Evolutionary conservation across 73 alveolate species (phyloP), one percentile per base, ranked within the genome.

Genomic region (Blepharisma stoltei): DNA sequence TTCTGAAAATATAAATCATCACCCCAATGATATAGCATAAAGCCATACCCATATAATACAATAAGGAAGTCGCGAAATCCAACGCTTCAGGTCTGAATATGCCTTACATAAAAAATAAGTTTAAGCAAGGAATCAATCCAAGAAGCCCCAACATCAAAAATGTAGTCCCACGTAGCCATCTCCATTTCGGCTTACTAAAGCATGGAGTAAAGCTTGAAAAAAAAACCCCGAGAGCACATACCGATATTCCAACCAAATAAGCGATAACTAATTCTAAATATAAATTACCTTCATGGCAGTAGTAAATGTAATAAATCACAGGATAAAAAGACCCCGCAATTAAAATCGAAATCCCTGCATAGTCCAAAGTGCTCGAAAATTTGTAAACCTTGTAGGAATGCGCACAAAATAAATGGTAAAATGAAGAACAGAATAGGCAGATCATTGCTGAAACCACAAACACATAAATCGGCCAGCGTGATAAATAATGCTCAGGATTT

Each of bases 261-360:
- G 21, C 65, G 2, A 50, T 14, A 50, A 50, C 21, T 14, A 14
- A 50, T 14, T 50, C 65, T 50, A 50, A 11, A 11, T 50, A 18
- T 14, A 50, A 14, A 11, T 50, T 50, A 50, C 65, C 27, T 14
- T 11, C 27, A 50, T 14, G 21, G 76, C 94, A 90, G 83, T 84
- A 85, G 76, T 86, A 88, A 55, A 78, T 55, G 84, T 92, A 92
- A 54, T 86, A 87, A 65, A 81, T 77, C 46, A 93, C 93, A 23
- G 96, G 97, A 38, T 87, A 81, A 52, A 83, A 83, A 21, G 92
- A 78, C 6, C 98, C 98, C 8, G 95, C 93, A 55, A 92, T 92
- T 45, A 92, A 67, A 53, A 92, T 66, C 0, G 90, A 78, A 14
- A 92, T 92, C 21, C 95, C 98, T 21, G 94, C 96, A 76, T 90